These are phyloP conservation scores for Coemansia sp. DNA, from an alignment of 192 early-diverging fungal species.

Conservation along the genomic window DNA sequence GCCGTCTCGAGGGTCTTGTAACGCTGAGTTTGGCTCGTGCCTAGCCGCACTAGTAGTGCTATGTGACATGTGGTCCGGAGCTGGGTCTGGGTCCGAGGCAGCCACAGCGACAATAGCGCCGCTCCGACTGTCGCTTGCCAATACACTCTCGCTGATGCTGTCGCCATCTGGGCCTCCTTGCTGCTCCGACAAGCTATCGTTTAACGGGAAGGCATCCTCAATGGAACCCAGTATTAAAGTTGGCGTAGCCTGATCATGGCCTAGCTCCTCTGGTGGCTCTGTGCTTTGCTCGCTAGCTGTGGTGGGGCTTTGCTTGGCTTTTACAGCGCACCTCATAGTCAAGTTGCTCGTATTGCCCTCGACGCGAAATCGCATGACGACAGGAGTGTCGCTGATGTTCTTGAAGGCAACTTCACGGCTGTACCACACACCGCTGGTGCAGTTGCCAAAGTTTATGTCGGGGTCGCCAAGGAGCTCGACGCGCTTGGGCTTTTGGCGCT, in stretches of 20 bases:
- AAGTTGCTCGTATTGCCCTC: slow-evolving; percentile 36
- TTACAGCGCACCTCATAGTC: slow-evolving; percentile 23
- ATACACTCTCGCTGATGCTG: neutral
- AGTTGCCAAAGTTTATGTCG: slow-evolving; percentile 90
- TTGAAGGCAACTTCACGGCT: slow-evolving; percentile 74
- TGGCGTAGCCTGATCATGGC: neutral
- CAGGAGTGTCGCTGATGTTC: slow-evolving; percentile 71
- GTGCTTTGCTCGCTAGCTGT: neutral
- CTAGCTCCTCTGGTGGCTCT: neutral
- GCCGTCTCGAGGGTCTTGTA: neutral
- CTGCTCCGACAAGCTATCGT: neutral
- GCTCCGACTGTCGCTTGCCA: neutral
- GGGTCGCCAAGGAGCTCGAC: slow-evolving; percentile 62
- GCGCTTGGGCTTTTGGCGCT: slow-evolving; percentile 69
- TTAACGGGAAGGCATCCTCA: neutral
- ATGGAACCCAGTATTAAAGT: neutral
- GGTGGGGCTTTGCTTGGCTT: neutral
- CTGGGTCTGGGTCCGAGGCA: neutral
- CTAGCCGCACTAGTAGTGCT: neutral
- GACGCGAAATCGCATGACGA: slow-evolving; percentile 73
- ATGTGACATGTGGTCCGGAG: neutral
- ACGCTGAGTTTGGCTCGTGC: neutral
- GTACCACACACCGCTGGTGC: slow-evolving; percentile 85
- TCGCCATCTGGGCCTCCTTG: neutral
- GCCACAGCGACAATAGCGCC: neutral